A percentile compares a stretch with the other conserved stretches of the same genome.
Evolutionary conservation across 441 rosid species (phyloP).

Genomic region (Breynia disticha): DNA sequence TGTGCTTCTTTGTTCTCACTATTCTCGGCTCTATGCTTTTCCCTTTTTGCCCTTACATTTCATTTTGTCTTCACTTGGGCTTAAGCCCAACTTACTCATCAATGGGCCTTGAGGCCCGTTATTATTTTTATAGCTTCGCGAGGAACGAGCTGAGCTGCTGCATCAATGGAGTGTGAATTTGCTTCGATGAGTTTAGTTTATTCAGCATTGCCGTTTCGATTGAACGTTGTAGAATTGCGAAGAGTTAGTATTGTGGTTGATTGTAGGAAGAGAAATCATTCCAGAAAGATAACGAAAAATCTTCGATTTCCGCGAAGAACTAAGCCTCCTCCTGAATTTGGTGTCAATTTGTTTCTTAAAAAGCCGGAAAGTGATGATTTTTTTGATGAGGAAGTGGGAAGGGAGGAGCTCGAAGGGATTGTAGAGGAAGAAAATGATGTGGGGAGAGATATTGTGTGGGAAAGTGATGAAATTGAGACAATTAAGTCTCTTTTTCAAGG

Average conservation of each 20-base stretch:
- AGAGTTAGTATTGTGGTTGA: constrained; percentile 8
- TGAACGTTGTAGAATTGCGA: too few species aligned
- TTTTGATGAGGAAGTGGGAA: constrained; percentile 13
- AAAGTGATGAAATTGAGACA: constrained; percentile 56
- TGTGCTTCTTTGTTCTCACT: constrained; percentile 46
- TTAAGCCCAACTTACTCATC: too few species aligned
- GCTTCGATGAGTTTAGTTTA: too few species aligned
- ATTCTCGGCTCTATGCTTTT: neutral
- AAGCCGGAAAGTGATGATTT: constrained; percentile 29
- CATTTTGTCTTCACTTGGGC: neutral
- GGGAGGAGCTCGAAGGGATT: constrained; percentile 7
- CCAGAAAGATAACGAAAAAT: constrained; percentile 45
- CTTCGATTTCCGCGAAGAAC: constrained; percentile 51
- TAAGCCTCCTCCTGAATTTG: constrained; percentile 78
- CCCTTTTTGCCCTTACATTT: neutral
- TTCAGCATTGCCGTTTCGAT: too few species aligned
- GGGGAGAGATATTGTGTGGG: constrained; percentile 37
- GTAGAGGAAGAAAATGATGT: constrained; percentile 12
- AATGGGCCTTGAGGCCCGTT: too few species aligned
- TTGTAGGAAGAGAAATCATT: constrained; percentile 19
- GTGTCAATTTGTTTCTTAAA: constrained; percentile 64
- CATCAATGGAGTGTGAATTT: too few species aligned
- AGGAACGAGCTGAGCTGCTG: too few species aligned
- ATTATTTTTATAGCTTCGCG: too few species aligned
- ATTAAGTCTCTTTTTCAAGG: constrained; percentile 71